These are phyloP conservation scores for Komagataella phaffii DNA, from an alignment of 805 yeast species.

Conservation along the genomic window DNA sequence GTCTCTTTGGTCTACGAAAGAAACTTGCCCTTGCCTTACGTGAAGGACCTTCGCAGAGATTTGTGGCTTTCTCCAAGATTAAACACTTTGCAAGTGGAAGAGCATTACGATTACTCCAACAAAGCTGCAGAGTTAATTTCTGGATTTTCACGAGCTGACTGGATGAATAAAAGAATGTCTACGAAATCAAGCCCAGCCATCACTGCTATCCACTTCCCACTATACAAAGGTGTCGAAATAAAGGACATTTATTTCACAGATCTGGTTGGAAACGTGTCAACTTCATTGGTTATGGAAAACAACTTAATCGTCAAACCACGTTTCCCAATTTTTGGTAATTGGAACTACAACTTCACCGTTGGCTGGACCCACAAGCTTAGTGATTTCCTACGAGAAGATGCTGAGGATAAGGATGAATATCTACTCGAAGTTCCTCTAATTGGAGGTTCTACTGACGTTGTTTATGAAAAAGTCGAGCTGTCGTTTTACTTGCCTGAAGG, in stretches of 20 bases:
- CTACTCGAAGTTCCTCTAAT: slow-evolving; percentile 58
- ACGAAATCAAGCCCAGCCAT: slow-evolving; percentile 44
- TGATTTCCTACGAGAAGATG: slow-evolving; percentile 32
- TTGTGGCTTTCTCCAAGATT: slow-evolving; percentile 88
- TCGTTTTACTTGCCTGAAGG: slow-evolving; percentile 80
- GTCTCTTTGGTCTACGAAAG: slow-evolving; percentile 49
- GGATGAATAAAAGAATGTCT: slow-evolving; percentile 44
- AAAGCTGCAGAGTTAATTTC: slow-evolving; percentile 53
- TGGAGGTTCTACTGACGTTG: slow-evolving; percentile 56
- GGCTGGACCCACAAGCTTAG: slow-evolving; percentile 73
- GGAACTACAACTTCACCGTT: slow-evolving; percentile 89
- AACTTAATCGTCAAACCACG: slow-evolving; percentile 63
- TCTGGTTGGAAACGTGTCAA: slow-evolving; percentile 85
- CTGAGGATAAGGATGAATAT: slow-evolving; percentile 30
- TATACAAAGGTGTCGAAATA: slow-evolving; percentile 28
- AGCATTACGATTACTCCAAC: slow-evolving; percentile 71
- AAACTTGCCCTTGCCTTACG: slow-evolving; percentile 51
- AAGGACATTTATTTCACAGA: slow-evolving; percentile 74
- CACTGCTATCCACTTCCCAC: slow-evolving; percentile 41
- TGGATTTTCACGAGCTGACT: slow-evolving; percentile 75
- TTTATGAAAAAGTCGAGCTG: slow-evolving; percentile 46
- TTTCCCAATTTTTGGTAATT: slow-evolving; percentile 91
- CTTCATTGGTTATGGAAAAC: slow-evolving; percentile 35
- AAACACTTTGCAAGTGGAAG: slow-evolving; percentile 60
- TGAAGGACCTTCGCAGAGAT: slow-evolving; percentile 50